Evolutionary conservation across 345 rosid genomes (phyloP).

Genomic region (Toxicodendron radicans): DNA sequence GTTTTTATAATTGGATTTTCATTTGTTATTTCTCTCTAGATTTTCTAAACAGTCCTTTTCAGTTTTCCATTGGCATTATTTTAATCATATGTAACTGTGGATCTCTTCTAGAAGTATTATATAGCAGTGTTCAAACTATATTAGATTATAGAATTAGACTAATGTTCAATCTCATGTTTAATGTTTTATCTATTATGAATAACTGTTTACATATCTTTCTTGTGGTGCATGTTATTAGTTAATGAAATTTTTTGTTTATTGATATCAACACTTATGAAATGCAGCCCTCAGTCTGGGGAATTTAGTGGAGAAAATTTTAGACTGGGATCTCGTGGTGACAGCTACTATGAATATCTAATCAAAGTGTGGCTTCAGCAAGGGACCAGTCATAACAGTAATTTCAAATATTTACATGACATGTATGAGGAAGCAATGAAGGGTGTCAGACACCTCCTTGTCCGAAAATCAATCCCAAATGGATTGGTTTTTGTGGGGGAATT

Average conservation of each 20-base stretch:
- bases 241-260: constrained; percentile 5
- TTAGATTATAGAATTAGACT: not conserved
- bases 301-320: constrained; percentile 90
- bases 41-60: not conserved
- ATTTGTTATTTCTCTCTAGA: too few relatives aligned
- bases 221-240: not conserved
- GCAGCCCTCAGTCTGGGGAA: constrained; percentile 89
- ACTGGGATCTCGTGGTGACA: constrained; percentile 98
- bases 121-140: not conserved
- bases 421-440: constrained; percentile 96
- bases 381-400: constrained; percentile 37
- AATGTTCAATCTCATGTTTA: not conserved
- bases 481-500: constrained; percentile 93
- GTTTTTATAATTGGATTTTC: too few relatives aligned
- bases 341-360: constrained; percentile 92
- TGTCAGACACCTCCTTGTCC: constrained; percentile 80
- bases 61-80: not conserved
- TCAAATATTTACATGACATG: constrained; percentile 79
- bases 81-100: not conserved
- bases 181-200: not conserved
- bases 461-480: constrained; percentile 77
- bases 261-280: constrained; percentile 19
- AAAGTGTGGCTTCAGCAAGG: constrained; percentile 98
- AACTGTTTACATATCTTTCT: not conserved
- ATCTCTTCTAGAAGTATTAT: not conserved